Evolutionary conservation across 805 yeast species (phyloP).

Genomic region (Saccharomyces paradoxus): DNA sequence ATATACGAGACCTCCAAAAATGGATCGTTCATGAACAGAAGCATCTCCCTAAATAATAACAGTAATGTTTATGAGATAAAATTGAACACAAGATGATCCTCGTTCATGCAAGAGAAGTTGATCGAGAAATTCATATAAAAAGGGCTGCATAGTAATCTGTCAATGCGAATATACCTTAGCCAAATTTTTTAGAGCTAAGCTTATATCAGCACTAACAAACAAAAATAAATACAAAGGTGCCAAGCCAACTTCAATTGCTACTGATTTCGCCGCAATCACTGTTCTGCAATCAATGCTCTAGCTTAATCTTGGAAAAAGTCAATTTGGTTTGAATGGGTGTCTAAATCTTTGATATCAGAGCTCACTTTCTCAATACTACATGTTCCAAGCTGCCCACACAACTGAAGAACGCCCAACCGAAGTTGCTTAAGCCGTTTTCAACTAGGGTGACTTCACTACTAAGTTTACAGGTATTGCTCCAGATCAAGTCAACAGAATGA

Average conservation of each 20-base stretch:
- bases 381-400: background rate
- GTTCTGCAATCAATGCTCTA: no score
- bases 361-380: background rate
- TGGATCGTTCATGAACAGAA: background rate
- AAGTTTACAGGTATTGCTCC: no score
- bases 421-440: no score
- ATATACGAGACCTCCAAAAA: background rate
- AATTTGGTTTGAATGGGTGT: background rate
- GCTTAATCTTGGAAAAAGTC: no score
- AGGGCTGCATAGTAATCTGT: no score
- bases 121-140: background rate
- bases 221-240: background rate
- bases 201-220: background rate
- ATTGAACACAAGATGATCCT: background rate
- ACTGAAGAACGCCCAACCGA: no score
- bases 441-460: no score
- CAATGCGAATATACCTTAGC: no score
- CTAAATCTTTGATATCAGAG: background rate
- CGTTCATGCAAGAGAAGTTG: background rate
- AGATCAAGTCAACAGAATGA: background rate
- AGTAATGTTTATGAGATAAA: no score
- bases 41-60: no score
- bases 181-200: no score
- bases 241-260: background rate
- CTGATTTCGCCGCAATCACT: background rate